phyloP scores from a whole-genome alignment of 306 rosid genomes.

The Castanea crenata region DNA sequence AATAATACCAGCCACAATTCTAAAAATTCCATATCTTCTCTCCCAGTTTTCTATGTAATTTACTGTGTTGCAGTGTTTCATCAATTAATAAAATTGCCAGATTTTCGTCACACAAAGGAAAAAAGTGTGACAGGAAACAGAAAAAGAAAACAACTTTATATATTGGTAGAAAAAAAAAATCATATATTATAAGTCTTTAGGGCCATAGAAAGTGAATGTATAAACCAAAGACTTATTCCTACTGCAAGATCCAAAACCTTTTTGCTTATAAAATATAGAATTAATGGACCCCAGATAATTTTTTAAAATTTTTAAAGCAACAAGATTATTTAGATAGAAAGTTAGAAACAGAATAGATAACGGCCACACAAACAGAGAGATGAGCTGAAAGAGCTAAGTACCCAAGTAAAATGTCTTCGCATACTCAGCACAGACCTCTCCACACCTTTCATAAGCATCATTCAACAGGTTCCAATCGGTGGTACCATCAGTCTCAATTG shows the following conservation, averaged over 20 bases:
- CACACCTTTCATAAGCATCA: constrained; percentile 83
- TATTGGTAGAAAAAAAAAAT: no score
- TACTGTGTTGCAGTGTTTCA: no score
- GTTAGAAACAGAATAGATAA: not conserved
- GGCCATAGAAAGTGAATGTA: not conserved
- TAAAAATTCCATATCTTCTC: no score
- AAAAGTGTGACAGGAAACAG: no score
- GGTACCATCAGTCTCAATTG: constrained; percentile 35
- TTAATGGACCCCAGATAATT: not conserved
- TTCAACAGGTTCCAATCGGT: constrained; percentile 55
- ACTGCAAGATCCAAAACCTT: not conserved
- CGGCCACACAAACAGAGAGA: not conserved
- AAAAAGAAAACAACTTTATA: no score
- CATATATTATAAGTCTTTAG: no score
- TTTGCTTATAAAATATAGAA: not conserved
- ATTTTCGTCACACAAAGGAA: no score
- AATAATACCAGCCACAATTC: no score
- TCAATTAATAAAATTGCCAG: no score
- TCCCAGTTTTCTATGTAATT: no score
- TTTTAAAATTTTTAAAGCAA: not conserved
- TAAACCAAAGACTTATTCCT: not conserved
- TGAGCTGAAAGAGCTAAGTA: constrained; percentile 12
- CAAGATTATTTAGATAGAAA: not conserved
- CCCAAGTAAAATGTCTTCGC: constrained; percentile 95
- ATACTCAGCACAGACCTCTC: constrained; percentile 93